Evolutionary conservation across 139 green algal genomes (phyloP), one percentile per base, ranked within the genome.

Genomic region (Chlorella sp.): DNA sequence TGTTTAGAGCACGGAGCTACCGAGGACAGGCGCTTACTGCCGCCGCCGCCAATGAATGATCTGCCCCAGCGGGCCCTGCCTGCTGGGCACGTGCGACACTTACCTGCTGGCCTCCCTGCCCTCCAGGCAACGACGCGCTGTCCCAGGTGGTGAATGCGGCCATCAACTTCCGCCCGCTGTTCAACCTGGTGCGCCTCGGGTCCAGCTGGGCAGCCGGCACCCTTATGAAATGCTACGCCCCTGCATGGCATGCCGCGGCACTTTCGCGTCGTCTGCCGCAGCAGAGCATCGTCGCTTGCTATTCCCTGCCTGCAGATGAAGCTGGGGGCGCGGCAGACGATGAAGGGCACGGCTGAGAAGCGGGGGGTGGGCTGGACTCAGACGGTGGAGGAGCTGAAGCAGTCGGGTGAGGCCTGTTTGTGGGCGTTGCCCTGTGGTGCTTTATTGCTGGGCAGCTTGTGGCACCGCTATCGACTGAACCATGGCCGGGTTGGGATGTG

Each of bases 101-200:
- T 3, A 67, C n/a, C 26, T 76, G 69, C 8, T 76, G 38, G 36
- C 3, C 19, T 32, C 9, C 19, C 32, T 80, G 32, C 19, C 14
- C 34, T 40, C 67, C 88, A 92, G 92, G 92, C 14, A 87, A 95
- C 64, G 84, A 68, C 16, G 0, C 88, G 32, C 80, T 95, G 40
- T 94, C 92, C 0, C 65, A 56, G 7, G 24, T 92, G 2, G 90
- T 95, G 22, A 94, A 95, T 51, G 86, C 84, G 32, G 82, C 88
- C 76, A 95, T 95, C 72, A 60, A 83, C 79, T 91, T 86, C 34
- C 85, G 86, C 36, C 76, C 89, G 3, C 73, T 93, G n/a, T 95
- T 90, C 68, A 58, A 36, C n/a, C 43, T 92, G 0, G 40, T 51
- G 38, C 28, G 22, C 38, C 36, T 1, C 40, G 16, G n/a, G 24